Evolutionary conservation across 2,329 filamentous ascomycete genomes (phyloP).

Genomic region (Monilinia fructicola): DNA sequence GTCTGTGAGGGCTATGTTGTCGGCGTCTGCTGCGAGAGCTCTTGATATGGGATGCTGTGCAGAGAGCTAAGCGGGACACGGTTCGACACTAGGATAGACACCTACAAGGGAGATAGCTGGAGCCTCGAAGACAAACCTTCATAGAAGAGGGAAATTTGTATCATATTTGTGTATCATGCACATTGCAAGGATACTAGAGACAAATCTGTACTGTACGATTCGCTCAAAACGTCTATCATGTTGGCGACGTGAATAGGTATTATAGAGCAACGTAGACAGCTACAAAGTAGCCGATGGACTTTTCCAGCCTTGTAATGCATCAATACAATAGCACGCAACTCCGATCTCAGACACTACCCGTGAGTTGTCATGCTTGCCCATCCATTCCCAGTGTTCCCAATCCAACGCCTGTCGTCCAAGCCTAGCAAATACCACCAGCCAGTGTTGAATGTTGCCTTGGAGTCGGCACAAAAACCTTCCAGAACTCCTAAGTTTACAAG

Average conservation of each 20-base stretch:
- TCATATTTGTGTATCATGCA: slow-evolving; percentile 11
- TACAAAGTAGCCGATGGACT: neutral
- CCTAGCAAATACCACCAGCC: slow-evolving; percentile 4
- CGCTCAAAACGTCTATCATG: neutral
- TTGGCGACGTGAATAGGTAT: neutral
- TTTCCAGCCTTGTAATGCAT: neutral
- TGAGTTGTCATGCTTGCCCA: slow-evolving; percentile 1
- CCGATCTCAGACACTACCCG: neutral
- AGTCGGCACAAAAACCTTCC: neutral
- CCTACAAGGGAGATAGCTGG: neutral
- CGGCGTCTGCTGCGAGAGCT: neutral
- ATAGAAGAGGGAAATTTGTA: neutral
- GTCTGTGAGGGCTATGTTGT: neutral
- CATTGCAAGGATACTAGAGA: slow-evolving; percentile 9
- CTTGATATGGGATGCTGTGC: neutral
- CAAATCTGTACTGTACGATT: slow-evolving; percentile 19
- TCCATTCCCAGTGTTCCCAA: neutral
- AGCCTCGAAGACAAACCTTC: neutral
- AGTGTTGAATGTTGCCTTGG: neutral
- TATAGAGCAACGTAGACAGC: neutral
- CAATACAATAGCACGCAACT: neutral
- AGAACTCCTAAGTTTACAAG: slow-evolving; percentile 2
- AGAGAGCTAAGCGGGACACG: neutral
- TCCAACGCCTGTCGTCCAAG: neutral
- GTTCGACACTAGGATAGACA: neutral